Evolutionary conservation across 2,329 filamentous ascomycete genomes (phyloP), one percentile per base, ranked within the genome.

Genomic region (Botrytis pseudocinerea): DNA sequence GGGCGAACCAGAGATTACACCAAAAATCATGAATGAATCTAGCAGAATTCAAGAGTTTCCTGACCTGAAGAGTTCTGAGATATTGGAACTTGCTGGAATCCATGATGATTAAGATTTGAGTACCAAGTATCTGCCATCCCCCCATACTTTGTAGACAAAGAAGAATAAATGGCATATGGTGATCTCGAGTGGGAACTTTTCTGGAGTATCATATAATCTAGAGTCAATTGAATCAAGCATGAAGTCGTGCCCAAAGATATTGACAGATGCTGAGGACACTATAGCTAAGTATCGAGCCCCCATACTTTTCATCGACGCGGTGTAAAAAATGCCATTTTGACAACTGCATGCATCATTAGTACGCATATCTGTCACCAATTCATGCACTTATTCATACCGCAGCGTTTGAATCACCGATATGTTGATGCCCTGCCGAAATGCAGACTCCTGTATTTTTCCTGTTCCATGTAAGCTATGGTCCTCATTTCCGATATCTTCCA

Each of bases 391-490:
- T 28, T 7, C n/a, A 54, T 54, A n/a, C 6, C n/a, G 25, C 51
- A 28, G 25, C 51, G 1, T 28, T n/a, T 54, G 25, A 28, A 54
- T 16, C 2, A 3, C 28, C 4, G 25, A 18, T 3, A 54, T 54
- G 12, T n/a, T 16, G 12, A n/a, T 8, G 1, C 0, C 51, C 25
- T 16, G n/a, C 12, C 2, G 51, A 16, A 2, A 28, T n/a, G 28
- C 14, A 54, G 51, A 54, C 25, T 28, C 14, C n/a, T 54, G 51
- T 54, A 0, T 16, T 8, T 28, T 28, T 28, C 12, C 51, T 4
- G 51, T 54, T 54, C n/a, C 14, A 28, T 32, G 25, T n/a, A 12
- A 65, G 62, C 38, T 42, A 48, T 44, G 42, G 22, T 8, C 62
- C 38, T 40, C 42, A 48, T 18, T 48, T 42, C n/a, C 0, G 28